Conservation (phyloP, 148 eudicot species). For the Arctostaphylos glauca region DNA sequence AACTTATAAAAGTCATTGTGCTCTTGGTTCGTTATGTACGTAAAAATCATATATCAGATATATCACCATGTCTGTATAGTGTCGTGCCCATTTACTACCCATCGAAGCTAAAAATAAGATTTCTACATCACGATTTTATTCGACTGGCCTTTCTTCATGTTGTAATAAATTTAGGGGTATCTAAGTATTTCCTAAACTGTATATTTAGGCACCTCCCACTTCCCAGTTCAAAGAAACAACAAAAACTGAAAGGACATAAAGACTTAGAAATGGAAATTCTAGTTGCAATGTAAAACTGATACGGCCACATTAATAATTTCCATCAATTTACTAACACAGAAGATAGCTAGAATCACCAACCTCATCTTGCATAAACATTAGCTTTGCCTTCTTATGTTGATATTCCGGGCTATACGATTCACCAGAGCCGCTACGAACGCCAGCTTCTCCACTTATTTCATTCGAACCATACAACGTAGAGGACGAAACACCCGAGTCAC, state of each 20-base stretch:
- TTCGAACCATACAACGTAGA: constrained; percentile 24
- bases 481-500: constrained; percentile 32
- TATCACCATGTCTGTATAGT: not conserved
- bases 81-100: not conserved
- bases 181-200: not conserved
- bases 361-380: constrained; percentile 49
- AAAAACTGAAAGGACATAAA: not conserved
- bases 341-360: constrained; percentile 26
- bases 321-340: not conserved
- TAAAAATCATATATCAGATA: not conserved
- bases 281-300: not conserved
- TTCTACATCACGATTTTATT: not conserved
- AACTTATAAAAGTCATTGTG: not conserved
- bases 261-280: not conserved
- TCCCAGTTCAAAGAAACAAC: not conserved
- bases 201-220: not conserved
- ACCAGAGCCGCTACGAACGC: constrained; percentile 18
- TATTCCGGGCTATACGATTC: constrained; percentile 34
- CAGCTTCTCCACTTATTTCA: constrained; percentile 22
- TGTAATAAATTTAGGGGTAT: not conserved
- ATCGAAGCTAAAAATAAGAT: not conserved
- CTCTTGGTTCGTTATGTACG: not conserved
- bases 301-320: not conserved
- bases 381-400: constrained; percentile 41
- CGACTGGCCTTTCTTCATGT: not conserved